Base-by-base conservation (phyloP, 768 basidiomycete species). In the Mycena sanguinolenta region DNA sequence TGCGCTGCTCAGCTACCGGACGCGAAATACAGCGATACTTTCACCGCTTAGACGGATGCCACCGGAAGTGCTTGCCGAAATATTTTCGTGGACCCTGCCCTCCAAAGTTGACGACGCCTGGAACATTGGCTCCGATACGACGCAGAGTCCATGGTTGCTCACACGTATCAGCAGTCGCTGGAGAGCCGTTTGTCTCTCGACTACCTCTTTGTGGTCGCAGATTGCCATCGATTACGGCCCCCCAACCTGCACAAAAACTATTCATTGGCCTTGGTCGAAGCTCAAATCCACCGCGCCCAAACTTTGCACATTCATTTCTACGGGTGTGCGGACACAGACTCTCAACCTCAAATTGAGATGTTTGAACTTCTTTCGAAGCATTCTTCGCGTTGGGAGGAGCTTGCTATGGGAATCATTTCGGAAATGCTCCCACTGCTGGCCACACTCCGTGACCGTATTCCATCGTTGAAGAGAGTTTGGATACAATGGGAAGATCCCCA, bases 111-210 rank as follows among this genome's bases (percentile, higher is more conserved):
- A 58, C 44, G 14, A 9, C 58, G 14, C 64, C 64, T 7, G 4
- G 36, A 2, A 3, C 16, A 23, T 34, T 1, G 19, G 16, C 34
- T 60, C 19, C 52, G 50, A 60, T 14, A 36, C 38, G 4, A 17
- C n/a, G 39, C 25, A 13, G 13, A 67, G 60, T 53, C 66, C 66
- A 19, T 67, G 66, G 66, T 13, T 55, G 2, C n/a, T 61, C 21
- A 39, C 58, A 27, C 53, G 49, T 0, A 23, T 49, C 28, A 36
- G 53, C 21, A 19, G 39, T 5, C 42, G 23, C 49, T 67, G 66
- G 66, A 32, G 59, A 30, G 53, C 38, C 3, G 13, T 67, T n/a
- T n/a, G n/a, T n/a, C n/a, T n/a, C n/a, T n/a, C n/a, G n/a, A n/a
- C 50, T 14, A 38, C 65, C 6, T 42, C 53, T 17, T 38, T 67